Conservation (phyloP, 2,329 filamentous ascomycete genomes). For the Cercospora zeina region DNA sequence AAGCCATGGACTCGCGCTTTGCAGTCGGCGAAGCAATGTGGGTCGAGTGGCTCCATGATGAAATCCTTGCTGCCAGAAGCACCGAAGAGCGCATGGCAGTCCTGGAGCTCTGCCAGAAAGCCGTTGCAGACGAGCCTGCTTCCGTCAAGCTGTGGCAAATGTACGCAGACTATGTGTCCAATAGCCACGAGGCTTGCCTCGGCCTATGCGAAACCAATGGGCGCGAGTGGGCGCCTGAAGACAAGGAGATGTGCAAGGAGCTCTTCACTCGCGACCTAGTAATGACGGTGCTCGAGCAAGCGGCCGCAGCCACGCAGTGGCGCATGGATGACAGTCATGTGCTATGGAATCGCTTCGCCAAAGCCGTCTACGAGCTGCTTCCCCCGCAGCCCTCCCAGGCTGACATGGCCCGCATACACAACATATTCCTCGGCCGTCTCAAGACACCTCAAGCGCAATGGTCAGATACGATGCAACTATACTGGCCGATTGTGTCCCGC, state of each 20-base stretch:
- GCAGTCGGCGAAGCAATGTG: constrained; percentile 75
- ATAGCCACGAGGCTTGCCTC: constrained; percentile 66
- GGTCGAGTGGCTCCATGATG: constrained; percentile 74
- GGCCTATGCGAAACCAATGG: constrained; percentile 53
- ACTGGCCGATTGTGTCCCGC: constrained; percentile 71
- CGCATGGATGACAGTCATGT: constrained; percentile 74
- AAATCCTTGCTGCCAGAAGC: constrained; percentile 60
- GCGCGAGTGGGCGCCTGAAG: constrained; percentile 60
- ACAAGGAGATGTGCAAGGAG: constrained; percentile 67
- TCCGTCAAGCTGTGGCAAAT: constrained; percentile 73
- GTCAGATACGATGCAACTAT: constrained; percentile 72
- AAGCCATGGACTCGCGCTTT: constrained; percentile 62
- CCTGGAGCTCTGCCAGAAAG: constrained; percentile 70
- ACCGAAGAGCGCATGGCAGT: constrained; percentile 68
- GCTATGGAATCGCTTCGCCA: constrained; percentile 73
- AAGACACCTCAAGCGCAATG: constrained; percentile 71
- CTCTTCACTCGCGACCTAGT: constrained; percentile 69
- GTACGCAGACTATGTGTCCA: constrained; percentile 77
- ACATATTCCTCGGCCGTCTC: constrained; percentile 70
- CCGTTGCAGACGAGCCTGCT: constrained; percentile 68
- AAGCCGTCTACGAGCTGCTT: constrained; percentile 69
- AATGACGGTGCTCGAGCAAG: constrained; percentile 69
- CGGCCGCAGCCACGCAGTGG: constrained; percentile 69
- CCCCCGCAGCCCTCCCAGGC: constrained; percentile 57
- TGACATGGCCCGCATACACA: constrained; percentile 64